Conservation (phyloP, 2,329 filamentous ascomycete genomes). For the Fusarium sp. region DNA sequence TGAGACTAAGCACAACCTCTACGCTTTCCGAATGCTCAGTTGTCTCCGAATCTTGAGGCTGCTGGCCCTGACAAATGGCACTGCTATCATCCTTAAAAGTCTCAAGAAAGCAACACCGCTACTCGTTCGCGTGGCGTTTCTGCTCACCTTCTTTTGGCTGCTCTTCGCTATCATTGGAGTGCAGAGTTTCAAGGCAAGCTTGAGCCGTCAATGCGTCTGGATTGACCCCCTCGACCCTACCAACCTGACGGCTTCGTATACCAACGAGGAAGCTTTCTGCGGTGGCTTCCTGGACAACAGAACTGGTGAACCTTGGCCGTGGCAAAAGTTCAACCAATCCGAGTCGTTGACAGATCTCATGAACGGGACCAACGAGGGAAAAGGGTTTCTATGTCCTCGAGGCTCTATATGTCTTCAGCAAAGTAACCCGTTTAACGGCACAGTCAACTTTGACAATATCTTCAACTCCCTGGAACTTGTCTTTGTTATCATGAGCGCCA, state of each 20-base stretch:
- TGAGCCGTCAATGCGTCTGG: conserved; percentile 84
- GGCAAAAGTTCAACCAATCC: conserved; percentile 65
- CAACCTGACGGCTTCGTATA: conserved; percentile 67
- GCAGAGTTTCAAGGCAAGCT: conserved; percentile 91
- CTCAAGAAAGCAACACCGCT: conserved; percentile 94
- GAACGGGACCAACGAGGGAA: conserved; percentile 67
- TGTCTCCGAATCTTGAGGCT: conserved; percentile 92
- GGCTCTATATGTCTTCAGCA: conserved; percentile 87
- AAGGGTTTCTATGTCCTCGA: conserved; percentile 89
- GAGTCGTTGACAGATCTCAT: conserved; percentile 60
- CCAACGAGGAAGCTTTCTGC: conserved; percentile 80
- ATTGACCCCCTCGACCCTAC: conserved; percentile 71
- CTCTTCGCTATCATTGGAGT: conserved; percentile 97
- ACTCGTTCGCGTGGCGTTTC: conserved; percentile 90
- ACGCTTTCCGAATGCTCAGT: conserved; percentile 96
- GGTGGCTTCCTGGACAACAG: conserved; percentile 80
- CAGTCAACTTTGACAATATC: conserved; percentile 96
- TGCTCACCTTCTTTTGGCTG: conserved; percentile 98
- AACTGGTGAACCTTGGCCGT: conserved; percentile 71
- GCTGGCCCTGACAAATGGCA: conserved; percentile 92
- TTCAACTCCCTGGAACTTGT: conserved; percentile 91
- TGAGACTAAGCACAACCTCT: conserved; percentile 78
- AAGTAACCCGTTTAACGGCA: conserved; percentile 82
- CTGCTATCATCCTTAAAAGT: conserved; percentile 93
- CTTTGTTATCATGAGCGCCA: conserved; percentile 98